A percentile compares a stretch with the other conserved stretches of the same genome.
Conservation (phyloP, 345 rosid species). For the Combretum micranthum region DNA sequence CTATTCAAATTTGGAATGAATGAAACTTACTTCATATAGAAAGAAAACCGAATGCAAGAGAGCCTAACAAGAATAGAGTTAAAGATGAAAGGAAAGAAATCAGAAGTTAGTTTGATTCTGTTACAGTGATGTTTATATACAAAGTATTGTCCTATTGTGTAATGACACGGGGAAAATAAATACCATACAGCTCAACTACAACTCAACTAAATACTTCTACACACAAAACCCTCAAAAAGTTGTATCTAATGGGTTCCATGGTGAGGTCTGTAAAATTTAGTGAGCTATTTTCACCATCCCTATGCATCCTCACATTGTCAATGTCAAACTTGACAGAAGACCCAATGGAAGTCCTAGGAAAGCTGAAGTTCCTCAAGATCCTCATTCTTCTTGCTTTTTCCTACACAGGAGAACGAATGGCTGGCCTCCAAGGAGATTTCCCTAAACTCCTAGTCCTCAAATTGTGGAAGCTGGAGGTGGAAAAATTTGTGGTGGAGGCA, state of each 20-base stretch:
- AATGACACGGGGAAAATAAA: too few relatives aligned
- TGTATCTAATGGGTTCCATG: conserved; percentile 27
- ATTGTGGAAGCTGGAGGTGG: conserved; percentile 31
- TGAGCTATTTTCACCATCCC: conserved; percentile 11
- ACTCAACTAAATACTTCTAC: too few relatives aligned
- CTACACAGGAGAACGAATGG: conserved; percentile 18
- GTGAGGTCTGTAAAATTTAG: background rate
- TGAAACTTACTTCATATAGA: too few relatives aligned
- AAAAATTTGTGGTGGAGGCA: conserved; percentile 4
- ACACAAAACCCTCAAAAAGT: conserved; percentile 10
- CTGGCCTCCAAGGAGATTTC: conserved; percentile 4
- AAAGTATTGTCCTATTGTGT: too few relatives aligned
- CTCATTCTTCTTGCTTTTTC: conserved; percentile 32
- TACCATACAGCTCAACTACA: too few relatives aligned
- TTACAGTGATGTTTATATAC: too few relatives aligned
- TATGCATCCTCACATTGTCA: conserved; percentile 28
- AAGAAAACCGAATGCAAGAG: too few relatives aligned
- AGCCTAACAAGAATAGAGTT: too few relatives aligned
- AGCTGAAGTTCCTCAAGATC: conserved; percentile 17
- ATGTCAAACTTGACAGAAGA: conserved; percentile 13
- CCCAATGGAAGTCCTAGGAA: conserved; percentile 23
- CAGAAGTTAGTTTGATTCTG: too few relatives aligned
- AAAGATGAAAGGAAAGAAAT: too few relatives aligned
- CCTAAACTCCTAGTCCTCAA: conserved; percentile 23
- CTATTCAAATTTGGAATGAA: too few relatives aligned